Evolutionary conservation across 768 basidiomycete genomes (phyloP).

Genomic region (Leccinum obscurum): DNA sequence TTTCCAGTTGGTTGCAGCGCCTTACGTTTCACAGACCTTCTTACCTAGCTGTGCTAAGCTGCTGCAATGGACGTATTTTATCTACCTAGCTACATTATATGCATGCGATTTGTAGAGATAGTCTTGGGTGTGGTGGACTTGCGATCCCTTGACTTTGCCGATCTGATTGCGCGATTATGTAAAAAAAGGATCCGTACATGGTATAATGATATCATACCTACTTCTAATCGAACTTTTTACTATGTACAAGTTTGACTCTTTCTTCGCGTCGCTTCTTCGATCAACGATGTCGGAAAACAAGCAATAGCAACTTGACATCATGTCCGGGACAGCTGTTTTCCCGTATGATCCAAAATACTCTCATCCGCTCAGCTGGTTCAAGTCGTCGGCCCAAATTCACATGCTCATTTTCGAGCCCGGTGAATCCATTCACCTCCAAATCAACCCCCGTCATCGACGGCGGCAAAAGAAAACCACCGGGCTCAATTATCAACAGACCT

Average conservation of each 20-base stretch:
- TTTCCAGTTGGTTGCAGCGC: slow-evolving; percentile 3
- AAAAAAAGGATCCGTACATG: not conserved
- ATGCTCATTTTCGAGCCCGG: too few relatives aligned
- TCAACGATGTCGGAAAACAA: not conserved
- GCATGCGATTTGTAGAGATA: not conserved
- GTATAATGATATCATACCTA: not conserved
- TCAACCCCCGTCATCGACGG: not conserved
- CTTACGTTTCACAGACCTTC: not conserved
- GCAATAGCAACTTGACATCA: not conserved
- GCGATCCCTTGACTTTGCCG: not conserved
- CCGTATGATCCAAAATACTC: not conserved
- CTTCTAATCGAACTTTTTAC: not conserved
- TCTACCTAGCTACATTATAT: not conserved
- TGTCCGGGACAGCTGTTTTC: not conserved
- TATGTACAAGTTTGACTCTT: not conserved
- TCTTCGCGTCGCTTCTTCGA: not conserved
- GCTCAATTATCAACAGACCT: not conserved
- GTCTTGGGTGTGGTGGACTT: not conserved
- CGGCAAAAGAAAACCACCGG: not conserved
- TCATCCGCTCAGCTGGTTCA: not conserved
- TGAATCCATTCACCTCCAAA: not conserved
- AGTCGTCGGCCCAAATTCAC: not conserved
- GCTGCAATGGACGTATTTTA: not conserved
- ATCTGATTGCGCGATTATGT: not conserved
- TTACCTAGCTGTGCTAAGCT: not conserved